Evolutionary conservation across 768 basidiomycete genomes (phyloP).

Genomic region (Mycena leptocephala): DNA sequence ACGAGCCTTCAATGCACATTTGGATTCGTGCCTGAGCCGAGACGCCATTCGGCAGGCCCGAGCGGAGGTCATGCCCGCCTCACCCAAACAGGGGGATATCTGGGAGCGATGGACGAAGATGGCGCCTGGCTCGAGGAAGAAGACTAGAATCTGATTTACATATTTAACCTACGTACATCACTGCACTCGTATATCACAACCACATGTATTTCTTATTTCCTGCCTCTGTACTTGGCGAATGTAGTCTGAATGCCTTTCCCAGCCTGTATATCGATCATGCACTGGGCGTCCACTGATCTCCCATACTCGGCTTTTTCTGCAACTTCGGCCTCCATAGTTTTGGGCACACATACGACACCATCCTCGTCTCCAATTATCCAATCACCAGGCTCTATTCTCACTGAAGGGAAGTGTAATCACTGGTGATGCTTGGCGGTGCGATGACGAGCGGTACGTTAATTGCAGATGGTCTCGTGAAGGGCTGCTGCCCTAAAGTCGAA

Average conservation of each 20-base stretch:
- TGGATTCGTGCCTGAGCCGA: conserved; percentile 91
- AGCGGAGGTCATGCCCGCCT: conserved; percentile 48
- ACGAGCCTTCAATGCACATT: conserved; percentile 88
- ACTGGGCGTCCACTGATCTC: conserved; percentile 77
- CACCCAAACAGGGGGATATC: conserved; percentile 25
- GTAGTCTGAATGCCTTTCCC: conserved; percentile 84
- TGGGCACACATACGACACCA: conserved; percentile 89
- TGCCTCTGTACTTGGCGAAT: conserved; percentile 85
- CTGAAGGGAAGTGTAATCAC: conserved; percentile 63
- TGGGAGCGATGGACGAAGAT: conserved; percentile 33
- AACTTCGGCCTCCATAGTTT: conserved; percentile 67
- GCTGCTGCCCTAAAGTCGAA: conserved; percentile 89
- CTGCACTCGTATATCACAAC: conserved; percentile 21
- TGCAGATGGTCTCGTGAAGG: conserved; percentile 87
- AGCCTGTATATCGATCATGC: conserved; percentile 81
- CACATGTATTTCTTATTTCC: conserved; percentile 47
- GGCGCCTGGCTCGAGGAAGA: conserved; percentile 25
- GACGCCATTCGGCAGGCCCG: conserved; percentile 85
- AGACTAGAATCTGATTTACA: neutral
- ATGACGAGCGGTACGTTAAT: conserved; percentile 79
- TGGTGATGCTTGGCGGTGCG: conserved; percentile 54
- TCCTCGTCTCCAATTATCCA: conserved; percentile 91
- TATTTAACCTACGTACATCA: neutral
- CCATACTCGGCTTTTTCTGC: conserved; percentile 71
- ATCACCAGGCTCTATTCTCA: conserved; percentile 81